phyloP scores from a whole-genome alignment of 306 rosid species.

The Pueraria montana region DNA sequence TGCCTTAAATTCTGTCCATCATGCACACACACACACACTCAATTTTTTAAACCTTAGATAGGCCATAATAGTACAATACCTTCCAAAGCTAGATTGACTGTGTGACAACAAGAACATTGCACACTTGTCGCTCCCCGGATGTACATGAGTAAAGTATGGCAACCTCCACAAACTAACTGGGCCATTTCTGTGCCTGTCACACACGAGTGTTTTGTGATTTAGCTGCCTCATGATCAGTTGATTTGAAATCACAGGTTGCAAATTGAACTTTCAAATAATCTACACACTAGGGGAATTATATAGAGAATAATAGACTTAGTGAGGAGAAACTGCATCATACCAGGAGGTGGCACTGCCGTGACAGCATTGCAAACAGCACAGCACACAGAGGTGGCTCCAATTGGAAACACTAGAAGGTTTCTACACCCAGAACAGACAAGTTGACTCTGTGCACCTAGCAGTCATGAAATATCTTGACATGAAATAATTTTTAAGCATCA shows the following conservation, averaged over 20 bases:
- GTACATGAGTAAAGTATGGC: constrained; percentile 99
- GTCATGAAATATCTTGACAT: constrained; percentile 39
- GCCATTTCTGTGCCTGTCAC: constrained; percentile 98
- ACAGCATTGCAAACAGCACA: constrained; percentile 99
- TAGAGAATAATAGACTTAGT: neutral
- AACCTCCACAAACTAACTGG: constrained; percentile 96
- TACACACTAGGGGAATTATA: neutral
- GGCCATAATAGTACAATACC: constrained; percentile 59
- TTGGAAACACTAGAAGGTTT: constrained; percentile 91
- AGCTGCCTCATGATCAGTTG: constrained; percentile 11
- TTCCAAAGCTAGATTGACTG: constrained; percentile 95
- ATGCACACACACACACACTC: neutral
- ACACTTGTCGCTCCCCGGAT: constrained; percentile 96
- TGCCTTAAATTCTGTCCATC: neutral
- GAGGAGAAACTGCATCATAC: constrained; percentile 52
- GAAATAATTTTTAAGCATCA: constrained; percentile 30
- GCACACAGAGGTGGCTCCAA: constrained; percentile 95
- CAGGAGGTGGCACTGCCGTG: constrained; percentile 96
- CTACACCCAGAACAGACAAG: constrained; percentile 98
- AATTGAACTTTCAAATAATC: constrained; percentile 25
- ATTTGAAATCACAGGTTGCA: constrained; percentile 7
- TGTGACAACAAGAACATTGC: constrained; percentile 99
- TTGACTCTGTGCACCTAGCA: constrained; percentile 88
- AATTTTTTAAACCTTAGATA: constrained; percentile 13
- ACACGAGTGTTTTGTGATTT: constrained; percentile 28